These are phyloP conservation scores for Globisporangium cystogenes DNA, from an alignment of 352 stramenopile species.

Conservation along the genomic window DNA sequence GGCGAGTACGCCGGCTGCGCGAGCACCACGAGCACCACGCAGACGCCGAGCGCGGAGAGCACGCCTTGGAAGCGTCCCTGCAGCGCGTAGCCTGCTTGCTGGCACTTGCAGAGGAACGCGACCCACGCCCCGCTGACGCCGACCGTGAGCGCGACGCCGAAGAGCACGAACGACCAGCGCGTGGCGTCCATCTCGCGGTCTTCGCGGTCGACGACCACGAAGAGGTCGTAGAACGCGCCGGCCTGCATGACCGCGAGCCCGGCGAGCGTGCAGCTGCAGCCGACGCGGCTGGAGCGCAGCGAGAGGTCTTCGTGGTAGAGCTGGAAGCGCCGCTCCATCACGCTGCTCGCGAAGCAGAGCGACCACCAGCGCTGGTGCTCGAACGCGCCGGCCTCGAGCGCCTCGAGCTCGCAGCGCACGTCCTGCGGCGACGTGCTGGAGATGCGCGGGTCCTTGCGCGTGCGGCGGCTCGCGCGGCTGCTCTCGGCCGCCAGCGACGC, in stretches of 20 bases:
- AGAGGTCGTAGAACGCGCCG: conserved; percentile 21
- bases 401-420: conserved; percentile 40
- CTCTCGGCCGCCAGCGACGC: conserved; percentile 2
- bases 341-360: conserved; percentile 35
- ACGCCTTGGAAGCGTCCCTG: conserved; percentile 28
- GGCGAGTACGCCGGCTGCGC: conserved; percentile 19
- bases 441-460: conserved; percentile 26
- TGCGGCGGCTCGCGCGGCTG: conserved; percentile 7
- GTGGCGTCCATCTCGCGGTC: conserved; percentile 11
- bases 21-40: conserved; percentile 32
- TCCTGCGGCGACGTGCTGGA: conserved; percentile 44
- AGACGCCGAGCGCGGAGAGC: conserved; percentile 20
- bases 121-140: conserved; percentile 6
- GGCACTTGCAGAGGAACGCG: conserved; percentile 21
- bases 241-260: conserved; percentile 34
- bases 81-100: conserved; percentile 8
- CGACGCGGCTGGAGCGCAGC: conserved; percentile 26
- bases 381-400: conserved; percentile 34
- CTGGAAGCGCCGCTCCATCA: conserved; percentile 53
- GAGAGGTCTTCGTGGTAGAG: conserved; percentile 52
- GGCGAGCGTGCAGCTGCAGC: conserved; percentile 22
- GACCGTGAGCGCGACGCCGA: conserved; percentile 13
- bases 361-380: conserved; percentile 29
- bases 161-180: conserved; percentile 23
- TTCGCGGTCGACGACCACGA: conserved; percentile 15